Base-by-base conservation (phyloP, 495 filamentous ascomycete species). In the Achaetomiella virescens region DNA sequence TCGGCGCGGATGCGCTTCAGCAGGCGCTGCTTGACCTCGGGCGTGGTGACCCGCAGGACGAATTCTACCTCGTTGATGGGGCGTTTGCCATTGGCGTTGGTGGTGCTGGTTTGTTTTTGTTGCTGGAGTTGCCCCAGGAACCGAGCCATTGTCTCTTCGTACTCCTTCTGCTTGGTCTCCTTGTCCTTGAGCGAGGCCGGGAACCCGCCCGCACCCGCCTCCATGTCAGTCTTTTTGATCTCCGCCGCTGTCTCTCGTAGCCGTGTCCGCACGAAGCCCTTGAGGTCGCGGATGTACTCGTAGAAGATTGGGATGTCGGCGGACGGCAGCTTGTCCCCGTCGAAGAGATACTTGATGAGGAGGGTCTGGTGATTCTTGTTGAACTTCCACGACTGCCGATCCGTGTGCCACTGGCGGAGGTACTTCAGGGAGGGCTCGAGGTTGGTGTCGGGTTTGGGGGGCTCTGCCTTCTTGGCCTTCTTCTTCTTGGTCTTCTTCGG, bases 321-420 rank as follows among this genome's bases (percentile, higher is more conserved):
- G 10, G 82, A 69, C 0, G 89, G 88, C 17, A 95, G 58, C 53
- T 69, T 79, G 46, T 83, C 74, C 44, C 82, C 66, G 54, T 87
- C 83, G 62, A 91, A 88, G 21, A 88, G 69, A 66, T 93, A 82
- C 72, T 91, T 91, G 68, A 96, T 81, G 15, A 96, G 71, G 52
- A 86, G 80, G 15, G 82, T 87, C 72, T 95, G 89, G 65, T 87
- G 81, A 52, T 85, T 86, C 74, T 96, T 96, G 75, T 91, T 91
- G 74, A 96, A 96, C 70, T 95, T 96, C 91, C 91, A 96, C 36
- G 71, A 74, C 0, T 76, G 69, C 41, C 81, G 83, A 44, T 81
- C 75, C 41, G 78, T 79, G 66, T 85, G 73, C 78, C 88, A 91
- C 66, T 79, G 77, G 22, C 74, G 78, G 20, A 96, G 76, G 67